Conservation (phyloP, 306 rosid species). For the Acacia confusa region DNA sequence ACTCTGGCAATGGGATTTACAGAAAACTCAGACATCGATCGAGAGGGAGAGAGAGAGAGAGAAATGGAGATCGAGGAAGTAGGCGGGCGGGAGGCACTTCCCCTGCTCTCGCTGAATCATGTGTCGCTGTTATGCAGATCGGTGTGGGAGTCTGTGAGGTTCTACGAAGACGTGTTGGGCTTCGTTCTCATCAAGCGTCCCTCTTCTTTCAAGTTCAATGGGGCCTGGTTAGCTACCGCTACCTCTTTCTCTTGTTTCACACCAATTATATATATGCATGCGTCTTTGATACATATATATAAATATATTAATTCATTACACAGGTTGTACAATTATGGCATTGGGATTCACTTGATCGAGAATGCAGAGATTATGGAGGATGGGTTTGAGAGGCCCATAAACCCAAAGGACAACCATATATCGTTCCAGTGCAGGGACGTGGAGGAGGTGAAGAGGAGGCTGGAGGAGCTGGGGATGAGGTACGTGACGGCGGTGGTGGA, state of each 20-base stretch:
- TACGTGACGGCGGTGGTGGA: constrained; percentile 73
- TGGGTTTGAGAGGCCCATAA: constrained; percentile 60
- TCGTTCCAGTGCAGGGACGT: constrained; percentile 91
- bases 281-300: background rate
- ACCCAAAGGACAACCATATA: constrained; percentile 82
- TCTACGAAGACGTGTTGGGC: constrained; percentile 74
- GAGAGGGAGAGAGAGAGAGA: constrained; percentile 13
- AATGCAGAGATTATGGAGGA: constrained; percentile 57
- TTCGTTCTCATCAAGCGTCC: constrained; percentile 82
- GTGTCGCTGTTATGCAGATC: constrained; percentile 72
- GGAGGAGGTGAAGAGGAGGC: constrained; percentile 68
- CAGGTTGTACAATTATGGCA: constrained; percentile 80
- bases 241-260: background rate
- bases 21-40: constrained; percentile 1
- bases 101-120: constrained; percentile 72
- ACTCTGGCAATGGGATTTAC: constrained; percentile 26
- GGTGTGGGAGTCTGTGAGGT: constrained; percentile 66
- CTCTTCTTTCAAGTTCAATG: constrained; percentile 80
- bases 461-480: constrained; percentile 72
- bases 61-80: constrained; percentile 73
- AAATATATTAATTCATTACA: background rate
- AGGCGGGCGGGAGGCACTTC: constrained; percentile 57
- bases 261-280: background rate
- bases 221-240: constrained; percentile 59
- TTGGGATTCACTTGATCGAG: constrained; percentile 82